Evolutionary conservation across 2,329 filamentous ascomycete genomes (phyloP), one percentile per base, ranked within the genome.

Genomic region (Xylariales sp.): DNA sequence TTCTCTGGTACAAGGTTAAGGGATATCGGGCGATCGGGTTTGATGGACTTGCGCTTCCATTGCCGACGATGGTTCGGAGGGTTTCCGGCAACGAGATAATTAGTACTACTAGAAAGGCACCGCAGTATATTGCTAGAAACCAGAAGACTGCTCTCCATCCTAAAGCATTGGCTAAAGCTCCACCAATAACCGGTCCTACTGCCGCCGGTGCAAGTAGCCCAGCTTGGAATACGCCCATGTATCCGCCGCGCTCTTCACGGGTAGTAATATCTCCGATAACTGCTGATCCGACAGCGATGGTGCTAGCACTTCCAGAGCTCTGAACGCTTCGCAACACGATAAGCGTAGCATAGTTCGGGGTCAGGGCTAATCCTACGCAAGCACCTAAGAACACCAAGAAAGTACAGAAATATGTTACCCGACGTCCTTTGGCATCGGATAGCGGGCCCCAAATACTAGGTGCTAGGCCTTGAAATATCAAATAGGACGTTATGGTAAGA

Each of bases 251-350:
- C 72, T 91, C 87, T 0, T 83, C 81, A 1, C 83, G 82, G 0
- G 86, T 87, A 0, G 84, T 84, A 3, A 90, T 81, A 70, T 91
- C 89, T 1, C 84, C 85, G 3, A 90, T 83, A 0, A 90, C 83
- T 0, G 84, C 88, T 1, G 74, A 72, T 5, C 77, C 76, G 16
- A 91, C 79, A 0, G 88, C 84, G 32, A 89, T 81, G 0, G 87
- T 89, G 6, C 85, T 85, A 43, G 83, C 85, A 67, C 83, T 85
- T 0, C 87, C 86, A 0, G 82, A 79, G 53, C 82, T 85, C 68
- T 89, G 87, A 4, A 89, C 66, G 69, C 82, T 83, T 9, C 87
- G 78, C 12, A 89, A 74, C 1, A 86, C 76, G 10, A 89, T 67
- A 10, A 89, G 76, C 0, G 82, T 79, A 0, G 79, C 77, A 68